Evolutionary conservation across 768 basidiomycete species (phyloP).

Genomic region (Saitozyma podzolica): DNA sequence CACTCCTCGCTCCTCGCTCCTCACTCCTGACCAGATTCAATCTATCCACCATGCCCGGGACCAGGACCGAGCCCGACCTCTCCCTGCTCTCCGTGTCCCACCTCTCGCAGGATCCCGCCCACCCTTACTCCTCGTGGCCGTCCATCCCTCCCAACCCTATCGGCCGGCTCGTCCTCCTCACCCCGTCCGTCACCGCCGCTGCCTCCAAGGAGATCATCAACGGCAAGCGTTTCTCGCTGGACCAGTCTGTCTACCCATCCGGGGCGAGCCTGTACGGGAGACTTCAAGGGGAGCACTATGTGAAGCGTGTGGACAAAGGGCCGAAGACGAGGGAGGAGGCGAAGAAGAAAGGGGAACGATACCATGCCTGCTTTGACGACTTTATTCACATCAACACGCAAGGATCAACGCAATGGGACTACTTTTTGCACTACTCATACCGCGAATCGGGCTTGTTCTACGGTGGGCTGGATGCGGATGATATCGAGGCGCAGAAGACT

Average conservation of each 20-base stretch:
- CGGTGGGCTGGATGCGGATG: conserved; percentile 11
- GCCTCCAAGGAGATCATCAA: conserved; percentile 6
- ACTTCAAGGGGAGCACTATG: not conserved
- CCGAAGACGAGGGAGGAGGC: conserved; percentile 3
- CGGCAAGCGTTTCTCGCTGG: conserved; percentile 16
- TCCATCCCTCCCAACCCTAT: conserved; percentile 9
- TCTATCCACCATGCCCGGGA: too few relatives aligned
- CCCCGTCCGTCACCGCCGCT: conserved; percentile 9
- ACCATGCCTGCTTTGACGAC: conserved; percentile 16
- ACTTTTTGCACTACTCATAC: conserved; percentile 17
- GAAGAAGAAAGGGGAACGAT: conserved; percentile 1
- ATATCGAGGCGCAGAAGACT: conserved; percentile 11
- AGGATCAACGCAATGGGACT: conserved; percentile 16
- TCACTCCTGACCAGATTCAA: too few relatives aligned
- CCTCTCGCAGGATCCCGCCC: conserved; percentile 5
- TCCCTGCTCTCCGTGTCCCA: not conserved
- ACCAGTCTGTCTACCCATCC: conserved; percentile 14
- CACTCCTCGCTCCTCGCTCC: too few relatives aligned
- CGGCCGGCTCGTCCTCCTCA: conserved; percentile 13
- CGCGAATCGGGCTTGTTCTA: conserved; percentile 10
- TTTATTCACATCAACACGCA: conserved; percentile 16
- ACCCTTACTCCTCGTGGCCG: conserved; percentile 19
- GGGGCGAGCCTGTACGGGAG: conserved; percentile 1
- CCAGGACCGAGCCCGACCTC: too few relatives aligned
- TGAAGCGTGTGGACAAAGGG: conserved; percentile 2